phyloP scores from a whole-genome alignment of 306 rosid species.

The Quercus parvula region DNA sequence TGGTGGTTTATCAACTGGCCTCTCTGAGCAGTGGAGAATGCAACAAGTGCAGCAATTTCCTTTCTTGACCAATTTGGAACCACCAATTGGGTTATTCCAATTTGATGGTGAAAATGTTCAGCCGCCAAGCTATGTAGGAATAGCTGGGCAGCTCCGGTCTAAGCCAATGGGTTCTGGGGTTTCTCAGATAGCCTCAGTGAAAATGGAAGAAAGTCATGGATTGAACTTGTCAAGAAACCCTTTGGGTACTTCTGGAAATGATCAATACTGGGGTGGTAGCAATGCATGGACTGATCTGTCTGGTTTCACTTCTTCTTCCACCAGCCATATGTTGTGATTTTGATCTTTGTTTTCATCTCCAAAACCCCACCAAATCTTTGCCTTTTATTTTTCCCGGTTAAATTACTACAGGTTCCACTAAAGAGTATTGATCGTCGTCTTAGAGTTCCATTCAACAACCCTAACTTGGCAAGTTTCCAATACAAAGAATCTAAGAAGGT shows the following conservation, averaged over 20 bases:
- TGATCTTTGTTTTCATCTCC: background rate
- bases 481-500: background rate
- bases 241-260: slow-evolving; percentile 46
- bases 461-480: slow-evolving; percentile 17
- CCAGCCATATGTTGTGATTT: slow-evolving; percentile 46
- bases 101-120: slow-evolving; percentile 40
- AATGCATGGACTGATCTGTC: slow-evolving; percentile 68
- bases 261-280: slow-evolving; percentile 34
- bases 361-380: background rate
- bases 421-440: slow-evolving; percentile 20
- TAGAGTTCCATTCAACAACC: slow-evolving; percentile 7
- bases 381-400: background rate
- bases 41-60: slow-evolving; percentile 52
- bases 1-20: slow-evolving; percentile 23
- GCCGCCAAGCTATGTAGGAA: slow-evolving; percentile 21
- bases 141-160: slow-evolving; percentile 33
- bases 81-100: slow-evolving; percentile 50
- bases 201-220: slow-evolving; percentile 62
- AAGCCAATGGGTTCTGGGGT: slow-evolving; percentile 41
- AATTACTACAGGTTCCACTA: slow-evolving; percentile 8
- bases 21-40: slow-evolving; percentile 62
- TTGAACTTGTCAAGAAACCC: slow-evolving; percentile 52
- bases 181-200: slow-evolving; percentile 30
- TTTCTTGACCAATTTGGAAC: slow-evolving; percentile 53
- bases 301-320: slow-evolving; percentile 53